phyloP scores from a whole-genome alignment of 2,329 filamentous ascomycete species.

The Apiospora koreana region DNA sequence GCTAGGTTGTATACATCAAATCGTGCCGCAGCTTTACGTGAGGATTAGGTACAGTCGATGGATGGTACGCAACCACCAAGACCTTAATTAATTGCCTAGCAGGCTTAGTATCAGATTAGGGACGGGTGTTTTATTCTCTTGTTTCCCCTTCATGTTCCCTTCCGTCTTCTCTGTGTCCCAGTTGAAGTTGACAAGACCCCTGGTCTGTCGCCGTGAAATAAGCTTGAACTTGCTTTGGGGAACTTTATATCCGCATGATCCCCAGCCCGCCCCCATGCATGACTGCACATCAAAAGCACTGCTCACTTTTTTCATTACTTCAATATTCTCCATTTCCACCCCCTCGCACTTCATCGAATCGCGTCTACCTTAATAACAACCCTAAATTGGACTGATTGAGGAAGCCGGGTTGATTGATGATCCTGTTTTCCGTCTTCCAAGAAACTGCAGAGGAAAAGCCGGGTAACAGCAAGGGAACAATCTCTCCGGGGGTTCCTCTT shows the following conservation, averaged over 20 bases:
- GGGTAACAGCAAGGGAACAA: background rate
- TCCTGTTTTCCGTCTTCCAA: background rate
- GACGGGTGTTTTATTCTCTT: background rate
- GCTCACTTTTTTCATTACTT: background rate
- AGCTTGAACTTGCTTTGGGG: conserved; percentile 13
- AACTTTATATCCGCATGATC: conserved; percentile 13
- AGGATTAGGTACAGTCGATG: background rate
- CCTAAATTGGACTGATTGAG: background rate
- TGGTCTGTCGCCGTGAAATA: conserved; percentile 12
- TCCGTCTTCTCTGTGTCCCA: background rate
- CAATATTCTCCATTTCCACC: conserved; percentile 6
- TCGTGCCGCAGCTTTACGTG: conserved; percentile 2
- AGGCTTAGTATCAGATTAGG: background rate
- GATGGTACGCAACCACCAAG: background rate
- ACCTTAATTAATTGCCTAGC: conserved; percentile 2
- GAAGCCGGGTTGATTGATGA: background rate
- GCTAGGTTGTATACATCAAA: background rate
- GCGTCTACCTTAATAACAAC: conserved; percentile 5
- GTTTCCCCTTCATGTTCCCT: background rate
- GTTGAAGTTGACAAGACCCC: background rate
- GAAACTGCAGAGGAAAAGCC: background rate
- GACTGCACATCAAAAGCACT: background rate
- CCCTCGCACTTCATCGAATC: conserved; percentile 8
- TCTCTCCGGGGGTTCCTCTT: background rate
- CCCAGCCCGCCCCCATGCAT: conserved; percentile 7